Evolutionary conservation across 73 alveolate genomes (phyloP).

Genomic region (Paramecium tetraurelia): DNA sequence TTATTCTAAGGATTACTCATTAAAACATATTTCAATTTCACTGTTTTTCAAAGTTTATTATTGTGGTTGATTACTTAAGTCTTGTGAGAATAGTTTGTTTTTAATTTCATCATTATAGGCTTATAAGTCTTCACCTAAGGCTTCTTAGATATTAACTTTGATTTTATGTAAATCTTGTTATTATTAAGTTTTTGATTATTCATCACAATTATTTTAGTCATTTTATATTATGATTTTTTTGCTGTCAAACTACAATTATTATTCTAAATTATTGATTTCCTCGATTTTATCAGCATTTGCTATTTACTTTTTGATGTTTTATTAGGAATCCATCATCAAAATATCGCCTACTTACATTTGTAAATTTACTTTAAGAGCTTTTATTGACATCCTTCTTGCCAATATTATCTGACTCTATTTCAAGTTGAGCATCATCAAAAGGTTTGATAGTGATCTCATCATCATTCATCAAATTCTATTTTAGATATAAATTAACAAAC

Average conservation of each 20-base stretch:
- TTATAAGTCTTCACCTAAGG: background rate
- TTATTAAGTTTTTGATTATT: background rate
- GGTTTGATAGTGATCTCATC: constrained; percentile 1
- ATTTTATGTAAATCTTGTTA: background rate
- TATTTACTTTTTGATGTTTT: background rate
- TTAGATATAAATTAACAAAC: background rate
- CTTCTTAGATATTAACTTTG: background rate
- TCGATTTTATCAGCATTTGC: background rate
- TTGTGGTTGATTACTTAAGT: background rate
- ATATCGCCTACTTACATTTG: background rate
- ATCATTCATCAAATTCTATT: constrained; percentile 25
- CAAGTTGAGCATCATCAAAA: background rate
- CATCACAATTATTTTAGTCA: background rate
- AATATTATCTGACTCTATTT: background rate
- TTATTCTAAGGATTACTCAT: background rate
- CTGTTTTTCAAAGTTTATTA: background rate
- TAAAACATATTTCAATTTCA: background rate
- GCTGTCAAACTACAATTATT: background rate
- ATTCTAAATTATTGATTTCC: background rate
- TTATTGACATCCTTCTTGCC: background rate
- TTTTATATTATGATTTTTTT: background rate
- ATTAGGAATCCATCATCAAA: background rate
- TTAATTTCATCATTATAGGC: background rate
- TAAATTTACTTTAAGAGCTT: background rate
- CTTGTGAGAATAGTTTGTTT: background rate